Evolutionary conservation across 2,329 filamentous ascomycete genomes (phyloP).

Genomic region (Bipolaris zeicola): DNA sequence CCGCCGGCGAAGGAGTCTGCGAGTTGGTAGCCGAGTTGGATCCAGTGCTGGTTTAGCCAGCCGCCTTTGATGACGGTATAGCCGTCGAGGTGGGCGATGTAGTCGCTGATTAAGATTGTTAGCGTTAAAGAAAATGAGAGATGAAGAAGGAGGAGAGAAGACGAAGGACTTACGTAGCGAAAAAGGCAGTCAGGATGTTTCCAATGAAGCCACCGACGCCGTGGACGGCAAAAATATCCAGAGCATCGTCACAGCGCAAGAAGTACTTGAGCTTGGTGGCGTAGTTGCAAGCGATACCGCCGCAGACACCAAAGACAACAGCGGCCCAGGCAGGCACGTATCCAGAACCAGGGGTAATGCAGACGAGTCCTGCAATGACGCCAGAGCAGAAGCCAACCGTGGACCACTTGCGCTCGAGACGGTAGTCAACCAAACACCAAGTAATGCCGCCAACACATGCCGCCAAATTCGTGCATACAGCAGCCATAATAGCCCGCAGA

Average conservation of each 20-base stretch:
- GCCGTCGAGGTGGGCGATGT: conserved; percentile 82
- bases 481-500: conserved; percentile 83
- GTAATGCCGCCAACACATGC: conserved; percentile 85
- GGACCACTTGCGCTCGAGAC: conserved; percentile 88
- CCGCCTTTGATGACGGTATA: conserved; percentile 70
- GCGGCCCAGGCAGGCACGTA: conserved; percentile 86
- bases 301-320: conserved; percentile 76
- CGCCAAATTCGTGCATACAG: conserved; percentile 82
- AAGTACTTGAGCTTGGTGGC: conserved; percentile 90
- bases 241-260: conserved; percentile 78
- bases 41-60: conserved; percentile 83
- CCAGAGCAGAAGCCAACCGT: conserved; percentile 93
- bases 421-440: conserved; percentile 88
- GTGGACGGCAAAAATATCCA: conserved; percentile 74
- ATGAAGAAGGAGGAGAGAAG: too few relatives aligned
- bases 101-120: conserved; percentile 59
- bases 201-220: conserved; percentile 64
- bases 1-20: conserved; percentile 79
- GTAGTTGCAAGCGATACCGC: conserved; percentile 81
- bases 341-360: conserved; percentile 86
- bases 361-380: conserved; percentile 83
- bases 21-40: conserved; percentile 82
- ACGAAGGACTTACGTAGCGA: conserved; percentile 66
- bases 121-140: not conserved
- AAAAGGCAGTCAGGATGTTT: conserved; percentile 69